These are phyloP conservation scores for Zanthoxylum bungeanum DNA, from an alignment of 345 rosid species.

Conservation along the genomic window DNA sequence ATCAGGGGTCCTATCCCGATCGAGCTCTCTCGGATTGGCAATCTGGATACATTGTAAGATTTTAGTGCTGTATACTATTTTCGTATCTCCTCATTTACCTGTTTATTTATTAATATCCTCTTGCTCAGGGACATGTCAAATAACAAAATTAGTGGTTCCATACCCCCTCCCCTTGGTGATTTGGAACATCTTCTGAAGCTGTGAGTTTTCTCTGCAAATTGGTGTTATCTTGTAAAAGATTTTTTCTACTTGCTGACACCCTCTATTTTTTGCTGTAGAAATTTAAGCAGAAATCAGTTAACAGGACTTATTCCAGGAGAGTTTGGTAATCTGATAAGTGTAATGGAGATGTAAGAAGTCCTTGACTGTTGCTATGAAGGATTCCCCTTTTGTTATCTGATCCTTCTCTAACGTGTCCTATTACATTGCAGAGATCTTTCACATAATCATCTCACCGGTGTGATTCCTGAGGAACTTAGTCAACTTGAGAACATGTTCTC, in stretches of 20 bases:
- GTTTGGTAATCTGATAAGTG: slow-evolving; percentile 83
- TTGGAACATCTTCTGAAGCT: slow-evolving; percentile 92
- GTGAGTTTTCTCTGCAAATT: slow-evolving; percentile 40
- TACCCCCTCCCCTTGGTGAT: slow-evolving; percentile 93
- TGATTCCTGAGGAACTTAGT: slow-evolving; percentile 76
- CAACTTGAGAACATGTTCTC: slow-evolving; percentile 69
- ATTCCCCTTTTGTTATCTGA: slow-evolving; percentile 13
- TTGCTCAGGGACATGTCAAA: slow-evolving; percentile 73
- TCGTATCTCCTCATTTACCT: slow-evolving; percentile 7
- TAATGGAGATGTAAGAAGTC: slow-evolving; percentile 76
- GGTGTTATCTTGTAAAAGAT: slow-evolving; percentile 1
- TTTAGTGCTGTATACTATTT: slow-evolving; percentile 1
- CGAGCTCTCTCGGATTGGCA: slow-evolving; percentile 88
- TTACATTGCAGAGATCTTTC: slow-evolving; percentile 76
- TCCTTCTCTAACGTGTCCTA: slow-evolving; percentile 5
- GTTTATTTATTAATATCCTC: not conserved
- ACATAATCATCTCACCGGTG: slow-evolving; percentile 69
- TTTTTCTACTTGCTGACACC: slow-evolving; percentile 12
- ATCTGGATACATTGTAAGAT: slow-evolving; percentile 88
- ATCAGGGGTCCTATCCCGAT: slow-evolving; percentile 77
- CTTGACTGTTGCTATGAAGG: not conserved
- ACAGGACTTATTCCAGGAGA: slow-evolving; percentile 77
- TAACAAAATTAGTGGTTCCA: slow-evolving; percentile 73
- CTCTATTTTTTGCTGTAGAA: slow-evolving; percentile 38
- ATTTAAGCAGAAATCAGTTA: slow-evolving; percentile 74